Percentiles rank a stretch among this genome's conserved stretches.
Evolutionary conservation across 805 yeast species (phyloP).

Genomic region (Candida caryicola): DNA sequence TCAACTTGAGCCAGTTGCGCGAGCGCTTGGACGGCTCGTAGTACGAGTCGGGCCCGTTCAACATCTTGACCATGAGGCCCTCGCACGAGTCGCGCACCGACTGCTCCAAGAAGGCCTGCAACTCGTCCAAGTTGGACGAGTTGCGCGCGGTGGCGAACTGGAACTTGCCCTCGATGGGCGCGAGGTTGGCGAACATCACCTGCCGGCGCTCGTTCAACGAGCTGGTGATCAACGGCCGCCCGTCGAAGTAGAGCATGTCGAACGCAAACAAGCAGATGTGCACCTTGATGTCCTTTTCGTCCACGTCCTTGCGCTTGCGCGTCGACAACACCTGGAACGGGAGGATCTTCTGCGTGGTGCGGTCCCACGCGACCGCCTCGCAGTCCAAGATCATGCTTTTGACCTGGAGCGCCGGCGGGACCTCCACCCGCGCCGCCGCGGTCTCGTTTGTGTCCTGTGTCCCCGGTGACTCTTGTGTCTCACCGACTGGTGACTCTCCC

Average conservation of each 20-base stretch:
- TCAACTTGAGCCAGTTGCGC: constrained; percentile 91
- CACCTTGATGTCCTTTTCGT: constrained; percentile 81
- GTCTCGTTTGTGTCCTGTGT: too few relatives aligned
- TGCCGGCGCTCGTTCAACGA: constrained; percentile 71
- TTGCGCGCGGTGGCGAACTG: constrained; percentile 74
- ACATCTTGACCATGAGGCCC: constrained; percentile 91
- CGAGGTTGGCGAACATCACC: constrained; percentile 53
- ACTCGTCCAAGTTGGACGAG: constrained; percentile 66
- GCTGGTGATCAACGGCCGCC: constrained; percentile 62
- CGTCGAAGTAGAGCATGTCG: constrained; percentile 76
- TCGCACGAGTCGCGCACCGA: constrained; percentile 89
- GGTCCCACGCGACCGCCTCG: constrained; percentile 98
- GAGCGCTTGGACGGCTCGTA: constrained; percentile 96
- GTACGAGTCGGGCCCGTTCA: constrained; percentile 73
- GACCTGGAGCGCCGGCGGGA: constrained; percentile 28
- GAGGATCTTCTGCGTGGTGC: constrained; percentile 67
- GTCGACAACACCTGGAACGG: constrained; percentile 95
- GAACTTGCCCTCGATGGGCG: constrained; percentile 70
- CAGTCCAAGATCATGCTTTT: constrained; percentile 78
- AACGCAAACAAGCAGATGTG: constrained; percentile 91
- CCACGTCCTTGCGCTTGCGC: constrained; percentile 90
- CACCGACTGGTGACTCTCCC: neutral
- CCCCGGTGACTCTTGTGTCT: too few relatives aligned
- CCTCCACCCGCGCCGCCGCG: constrained; percentile 12
- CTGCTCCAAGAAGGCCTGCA: constrained; percentile 82